These are phyloP conservation scores for Mollisia scopiformis DNA, from an alignment of 2,329 filamentous ascomycete genomes.

Conservation along the genomic window DNA sequence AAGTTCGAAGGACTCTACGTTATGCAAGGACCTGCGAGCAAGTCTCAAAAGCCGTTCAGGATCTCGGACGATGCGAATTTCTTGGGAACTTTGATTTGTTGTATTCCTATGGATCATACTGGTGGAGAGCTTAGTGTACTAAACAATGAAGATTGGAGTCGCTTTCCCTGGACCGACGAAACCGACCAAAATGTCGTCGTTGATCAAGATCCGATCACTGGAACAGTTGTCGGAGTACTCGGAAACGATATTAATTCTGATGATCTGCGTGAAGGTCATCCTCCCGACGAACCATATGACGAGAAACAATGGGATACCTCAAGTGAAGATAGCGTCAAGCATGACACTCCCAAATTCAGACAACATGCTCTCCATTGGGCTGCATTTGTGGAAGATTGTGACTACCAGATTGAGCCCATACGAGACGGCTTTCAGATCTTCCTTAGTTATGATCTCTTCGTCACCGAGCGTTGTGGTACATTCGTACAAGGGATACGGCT, in stretches of 20 bases:
- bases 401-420: background rate
- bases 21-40: background rate
- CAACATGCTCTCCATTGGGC: background rate
- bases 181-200: too few relatives aligned
- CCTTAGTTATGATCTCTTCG: background rate
- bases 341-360: background rate
- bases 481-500: background rate
- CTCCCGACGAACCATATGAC: background rate
- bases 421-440: background rate
- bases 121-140: background rate
- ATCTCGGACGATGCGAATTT: background rate
- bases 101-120: background rate
- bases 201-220: too few relatives aligned
- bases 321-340: too few relatives aligned
- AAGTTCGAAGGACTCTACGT: background rate
- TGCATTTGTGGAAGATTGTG: background rate
- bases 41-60: background rate
- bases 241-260: too few relatives aligned
- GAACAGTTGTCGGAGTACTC: too few relatives aligned
- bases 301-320: too few relatives aligned
- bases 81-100: background rate
- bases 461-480: background rate
- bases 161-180: too few relatives aligned
- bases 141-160: background rate
- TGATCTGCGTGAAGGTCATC: too few relatives aligned